Conservation (phyloP, 1,284 basidiomycete species). For the Kwoniella shivajii region DNA sequence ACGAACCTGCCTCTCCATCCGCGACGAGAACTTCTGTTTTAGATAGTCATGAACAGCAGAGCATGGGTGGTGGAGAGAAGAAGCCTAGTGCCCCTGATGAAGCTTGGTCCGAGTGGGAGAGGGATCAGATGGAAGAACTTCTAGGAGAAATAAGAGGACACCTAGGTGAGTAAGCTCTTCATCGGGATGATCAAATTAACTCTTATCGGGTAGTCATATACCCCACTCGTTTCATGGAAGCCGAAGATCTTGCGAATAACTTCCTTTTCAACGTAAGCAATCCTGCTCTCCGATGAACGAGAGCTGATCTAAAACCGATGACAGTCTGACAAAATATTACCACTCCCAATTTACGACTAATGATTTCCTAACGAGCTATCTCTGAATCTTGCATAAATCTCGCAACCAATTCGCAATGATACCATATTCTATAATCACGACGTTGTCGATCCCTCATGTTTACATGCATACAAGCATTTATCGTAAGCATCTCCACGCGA, state of each 20-base stretch:
- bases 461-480: no score
- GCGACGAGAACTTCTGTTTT: not conserved
- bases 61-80: constrained; percentile 13
- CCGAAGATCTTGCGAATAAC: constrained; percentile 80
- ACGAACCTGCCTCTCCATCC: not conserved
- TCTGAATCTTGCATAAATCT: no score
- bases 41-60: not conserved
- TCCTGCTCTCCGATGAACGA: not conserved
- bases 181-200: no score
- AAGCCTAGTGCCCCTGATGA: constrained; percentile 61
- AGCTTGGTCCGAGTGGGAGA: constrained; percentile 77
- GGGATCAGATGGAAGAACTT: constrained; percentile 83
- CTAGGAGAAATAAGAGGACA: constrained; percentile 76
- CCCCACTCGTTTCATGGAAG: constrained; percentile 80
- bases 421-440: no score
- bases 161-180: constrained; percentile 63
- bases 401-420: no score
- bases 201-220: constrained; percentile 68
- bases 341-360: constrained; percentile 54
- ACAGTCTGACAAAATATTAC: constrained; percentile 66
- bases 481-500: no score
- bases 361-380: not conserved
- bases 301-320: no score
- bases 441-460: no score
- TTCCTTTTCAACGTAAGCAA: constrained; percentile 75